phyloP scores from a whole-genome alignment of 768 basidiomycete genomes.

The Phylloporus sp. region DNA sequence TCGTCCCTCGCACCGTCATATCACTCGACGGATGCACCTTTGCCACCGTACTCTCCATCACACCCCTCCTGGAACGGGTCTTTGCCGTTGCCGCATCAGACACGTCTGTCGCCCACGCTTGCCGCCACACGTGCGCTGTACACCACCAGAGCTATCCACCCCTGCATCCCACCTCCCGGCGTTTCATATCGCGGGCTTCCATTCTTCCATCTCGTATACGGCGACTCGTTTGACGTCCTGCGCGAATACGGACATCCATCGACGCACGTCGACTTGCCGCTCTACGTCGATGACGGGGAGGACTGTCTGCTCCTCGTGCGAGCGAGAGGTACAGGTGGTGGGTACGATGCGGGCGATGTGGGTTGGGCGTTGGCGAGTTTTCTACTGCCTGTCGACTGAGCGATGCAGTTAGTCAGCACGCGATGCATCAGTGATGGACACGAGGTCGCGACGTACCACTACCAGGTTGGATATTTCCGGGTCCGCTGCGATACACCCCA shows the following conservation, averaged over 20 bases:
- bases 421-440: constrained; percentile 5
- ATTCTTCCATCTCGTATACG: constrained; percentile 66
- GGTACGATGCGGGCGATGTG: constrained; percentile 39
- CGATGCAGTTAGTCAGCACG: constrained; percentile 1
- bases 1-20: constrained; percentile 23
- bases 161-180: constrained; percentile 57
- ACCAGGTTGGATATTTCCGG: constrained; percentile 2
- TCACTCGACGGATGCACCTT: constrained; percentile 18
- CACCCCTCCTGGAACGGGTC: constrained; percentile 16
- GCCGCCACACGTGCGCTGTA: constrained; percentile 49
- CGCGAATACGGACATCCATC: constrained; percentile 78
- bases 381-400: constrained; percentile 52
- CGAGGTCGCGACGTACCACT: constrained; percentile 1
- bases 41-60: constrained; percentile 22
- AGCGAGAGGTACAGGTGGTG: constrained; percentile 32
- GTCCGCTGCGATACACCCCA: constrained; percentile 14
- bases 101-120: constrained; percentile 23
- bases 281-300: constrained; percentile 71
- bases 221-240: constrained; percentile 61
- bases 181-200: constrained; percentile 70
- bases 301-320: constrained; percentile 76
- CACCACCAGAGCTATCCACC: constrained; percentile 61
- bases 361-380: constrained; percentile 86
- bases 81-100: constrained; percentile 8
- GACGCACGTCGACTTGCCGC: constrained; percentile 63